Conservation (phyloP, 306 rosid genomes). For the Trifolium dubium region DNA sequence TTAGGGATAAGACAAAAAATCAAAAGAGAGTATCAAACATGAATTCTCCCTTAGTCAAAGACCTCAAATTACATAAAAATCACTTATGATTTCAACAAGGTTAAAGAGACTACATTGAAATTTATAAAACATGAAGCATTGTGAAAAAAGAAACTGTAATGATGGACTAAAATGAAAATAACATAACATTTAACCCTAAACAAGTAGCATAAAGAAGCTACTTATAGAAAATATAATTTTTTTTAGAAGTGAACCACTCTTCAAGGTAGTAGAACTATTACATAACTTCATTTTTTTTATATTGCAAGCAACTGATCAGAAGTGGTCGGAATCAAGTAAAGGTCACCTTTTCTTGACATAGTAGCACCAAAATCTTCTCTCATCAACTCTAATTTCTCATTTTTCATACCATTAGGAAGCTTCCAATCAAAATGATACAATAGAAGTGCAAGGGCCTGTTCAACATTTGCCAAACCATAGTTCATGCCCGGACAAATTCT, state of each 20-base stretch:
- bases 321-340: background rate
- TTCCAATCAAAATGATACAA: conserved; percentile 1
- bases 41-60: too few species aligned
- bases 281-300: too few species aligned
- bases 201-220: background rate
- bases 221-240: too few species aligned
- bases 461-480: conserved; percentile 11
- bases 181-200: background rate
- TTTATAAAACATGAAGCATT: too few species aligned
- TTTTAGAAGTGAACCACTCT: too few species aligned
- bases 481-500: conserved; percentile 2
- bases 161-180: background rate
- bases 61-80: too few species aligned
- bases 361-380: background rate
- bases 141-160: too few species aligned
- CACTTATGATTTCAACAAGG: too few species aligned
- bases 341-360: conserved; percentile 4
- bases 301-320: background rate
- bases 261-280: too few species aligned
- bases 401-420: conserved; percentile 3
- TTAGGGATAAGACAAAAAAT: too few species aligned
- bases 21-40: too few species aligned
- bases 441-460: background rate
- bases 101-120: too few species aligned
- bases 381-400: background rate